Percentiles rank a stretch among this genome's conserved stretches.
phyloP scores from a whole-genome alignment of 345 rosid genomes.

The Abelmoschus esculentus region DNA sequence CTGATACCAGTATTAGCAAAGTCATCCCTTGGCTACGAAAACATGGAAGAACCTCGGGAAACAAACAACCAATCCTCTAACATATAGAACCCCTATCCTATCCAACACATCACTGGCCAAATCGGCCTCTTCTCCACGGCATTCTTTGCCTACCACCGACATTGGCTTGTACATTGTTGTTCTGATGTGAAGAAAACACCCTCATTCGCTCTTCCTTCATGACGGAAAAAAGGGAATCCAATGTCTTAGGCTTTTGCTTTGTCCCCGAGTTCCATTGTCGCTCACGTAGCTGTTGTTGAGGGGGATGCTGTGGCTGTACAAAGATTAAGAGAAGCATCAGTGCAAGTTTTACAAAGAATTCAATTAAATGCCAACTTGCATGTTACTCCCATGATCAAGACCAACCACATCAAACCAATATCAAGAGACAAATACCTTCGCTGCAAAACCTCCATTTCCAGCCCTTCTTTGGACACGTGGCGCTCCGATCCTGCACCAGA shows the following conservation, averaged over 20 bases:
- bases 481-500: slow-evolving; percentile 28
- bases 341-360: not conserved
- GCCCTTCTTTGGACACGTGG: slow-evolving; percentile 29
- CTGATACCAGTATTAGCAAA: no score
- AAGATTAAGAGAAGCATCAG: not conserved
- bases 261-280: slow-evolving; percentile 28
- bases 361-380: not conserved
- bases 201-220: slow-evolving; percentile 58
- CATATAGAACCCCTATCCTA: not conserved
- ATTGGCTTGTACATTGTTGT: slow-evolving; percentile 7
- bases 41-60: no score
- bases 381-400: not conserved
- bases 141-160: slow-evolving; percentile 25
- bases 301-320: not conserved
- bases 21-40: no score
- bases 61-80: no score
- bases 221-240: slow-evolving; percentile 36
- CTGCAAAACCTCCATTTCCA: slow-evolving; percentile 27
- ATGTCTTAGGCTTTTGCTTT: slow-evolving; percentile 59
- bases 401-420: not conserved
- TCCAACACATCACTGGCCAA: slow-evolving; percentile 24
- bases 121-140: slow-evolving; percentile 61
- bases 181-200: slow-evolving; percentile 12
- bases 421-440: slow-evolving; percentile 43
- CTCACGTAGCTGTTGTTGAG: slow-evolving; percentile 18